phyloP scores from a whole-genome alignment of 495 filamentous ascomycete species.

The Corynascus novoguineensis region DNA sequence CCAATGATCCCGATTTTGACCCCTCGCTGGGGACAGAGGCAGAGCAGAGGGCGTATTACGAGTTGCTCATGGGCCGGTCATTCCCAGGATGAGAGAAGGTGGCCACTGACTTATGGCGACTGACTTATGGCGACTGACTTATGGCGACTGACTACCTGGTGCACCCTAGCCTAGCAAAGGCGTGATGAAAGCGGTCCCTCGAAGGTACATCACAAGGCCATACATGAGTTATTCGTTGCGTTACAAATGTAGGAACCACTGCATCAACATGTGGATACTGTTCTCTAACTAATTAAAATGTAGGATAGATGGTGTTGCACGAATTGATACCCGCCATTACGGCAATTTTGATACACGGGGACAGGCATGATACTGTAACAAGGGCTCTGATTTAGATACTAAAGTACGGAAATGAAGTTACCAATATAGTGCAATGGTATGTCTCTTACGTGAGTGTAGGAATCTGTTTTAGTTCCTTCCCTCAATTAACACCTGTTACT shows the following conservation, averaged over 20 bases:
- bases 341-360: not conserved
- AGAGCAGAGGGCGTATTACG: conserved; percentile 35
- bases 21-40: conserved; percentile 29
- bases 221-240: not conserved
- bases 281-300: too few relatives aligned
- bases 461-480: too few relatives aligned
- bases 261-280: too few relatives aligned
- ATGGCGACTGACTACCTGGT: not conserved
- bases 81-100: conserved; percentile 17
- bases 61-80: conserved; percentile 33
- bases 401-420: too few relatives aligned
- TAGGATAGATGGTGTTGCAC: not conserved
- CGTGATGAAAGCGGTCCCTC: not conserved
- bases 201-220: too few relatives aligned
- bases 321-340: conserved; percentile 8
- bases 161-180: not conserved
- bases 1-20: conserved; percentile 23
- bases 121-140: too few relatives aligned
- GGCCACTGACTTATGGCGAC: too few relatives aligned
- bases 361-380: not conserved
- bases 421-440: too few relatives aligned
- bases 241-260: not conserved
- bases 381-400: too few relatives aligned
- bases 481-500: too few relatives aligned
- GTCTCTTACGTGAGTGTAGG: too few relatives aligned